Base-by-base conservation (phyloP, 441 rosid genomes). In the Melastoma candidum region DNA sequence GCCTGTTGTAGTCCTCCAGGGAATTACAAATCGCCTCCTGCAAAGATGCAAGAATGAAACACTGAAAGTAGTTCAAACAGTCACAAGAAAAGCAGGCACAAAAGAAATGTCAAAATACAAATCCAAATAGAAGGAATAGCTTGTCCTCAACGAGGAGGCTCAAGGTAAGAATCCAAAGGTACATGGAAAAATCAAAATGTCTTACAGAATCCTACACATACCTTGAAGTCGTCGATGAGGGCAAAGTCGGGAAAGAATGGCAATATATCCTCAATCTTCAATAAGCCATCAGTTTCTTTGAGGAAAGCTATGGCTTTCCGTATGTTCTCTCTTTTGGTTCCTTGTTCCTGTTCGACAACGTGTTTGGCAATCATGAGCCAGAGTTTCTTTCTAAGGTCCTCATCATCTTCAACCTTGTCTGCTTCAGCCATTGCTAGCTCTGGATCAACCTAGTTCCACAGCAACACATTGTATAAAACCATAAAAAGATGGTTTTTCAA, bases 341-440 rank as follows among this genome's bases (percentile, higher is more conserved):
- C 99, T 74, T 83, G 90, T 79, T 94, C 97, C 77, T 85, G 99
- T 61, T 79, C 77, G 61, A 94, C 68, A 45, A 90, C 96, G 76
- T 94, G 99, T 79, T 87, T 94, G 46, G 99, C 97, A 76, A 94
- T 82, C 99, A 94, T 94, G 14, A 94, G 86, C 96, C 99, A 90
- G 54, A 94, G 87, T 79, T 94, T 94, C 81, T 89, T 94, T 68
- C 99, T 87, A 77, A 94, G 70, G 66, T 94, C 99, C 74, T 90
- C 97, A 58, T 94, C 99, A 70, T 94, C 99, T 79, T 90, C 99
- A 70, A 90, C 99, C 79, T 87, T 94, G 73, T 94, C 97, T 53
- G 97, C 99, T 75, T 90, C 99, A 64, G 96, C 95, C 99, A 90
- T 94, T 60, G 96, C 97, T 56, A 94, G 96, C 75, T 94, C 99